Percentiles rank a stretch among this genome's conserved stretches.
Evolutionary conservation across 2,329 filamentous ascomycete species (phyloP).

Genomic region (Paecilomyces formosus): DNA sequence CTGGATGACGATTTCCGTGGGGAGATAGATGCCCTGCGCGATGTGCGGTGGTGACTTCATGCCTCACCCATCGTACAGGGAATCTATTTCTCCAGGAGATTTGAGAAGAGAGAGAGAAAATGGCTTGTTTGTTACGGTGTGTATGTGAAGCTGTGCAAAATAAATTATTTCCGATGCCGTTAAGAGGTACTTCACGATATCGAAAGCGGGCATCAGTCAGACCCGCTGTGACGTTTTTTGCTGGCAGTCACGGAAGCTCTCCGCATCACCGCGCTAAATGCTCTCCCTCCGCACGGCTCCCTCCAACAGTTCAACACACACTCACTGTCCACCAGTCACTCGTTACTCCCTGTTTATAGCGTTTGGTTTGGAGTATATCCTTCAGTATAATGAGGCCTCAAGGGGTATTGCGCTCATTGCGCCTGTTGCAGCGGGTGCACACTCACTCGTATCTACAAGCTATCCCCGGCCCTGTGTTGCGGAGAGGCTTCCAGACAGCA

Average conservation of each 20-base stretch:
- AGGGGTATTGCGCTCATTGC: constrained; percentile 16
- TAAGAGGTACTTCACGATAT: background rate
- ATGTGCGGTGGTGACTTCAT: background rate
- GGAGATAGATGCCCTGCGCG: constrained; percentile 33
- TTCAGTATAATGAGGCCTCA: constrained; percentile 17
- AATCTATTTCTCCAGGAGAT: background rate
- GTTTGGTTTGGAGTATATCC: background rate
- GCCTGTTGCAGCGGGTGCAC: constrained; percentile 17
- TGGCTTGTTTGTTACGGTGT: background rate
- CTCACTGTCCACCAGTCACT: background rate
- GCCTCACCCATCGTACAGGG: background rate
- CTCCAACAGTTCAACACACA: background rate
- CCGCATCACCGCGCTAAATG: background rate
- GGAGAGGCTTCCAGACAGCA: constrained; percentile 21
- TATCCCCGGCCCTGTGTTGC: constrained; percentile 5
- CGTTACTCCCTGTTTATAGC: background rate
- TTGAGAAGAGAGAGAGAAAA: background rate
- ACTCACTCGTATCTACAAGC: constrained; percentile 10
- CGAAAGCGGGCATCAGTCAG: background rate
- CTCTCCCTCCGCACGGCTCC: background rate
- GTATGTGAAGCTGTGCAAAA: background rate
- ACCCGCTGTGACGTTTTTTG: background rate
- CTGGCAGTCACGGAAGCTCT: background rate
- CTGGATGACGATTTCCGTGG: constrained; percentile 47
- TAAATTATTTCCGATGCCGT: background rate